Evolutionary conservation across 805 yeast genomes (phyloP), one percentile per base, ranked within the genome.

Genomic region (Monosporozyma siamensis): DNA sequence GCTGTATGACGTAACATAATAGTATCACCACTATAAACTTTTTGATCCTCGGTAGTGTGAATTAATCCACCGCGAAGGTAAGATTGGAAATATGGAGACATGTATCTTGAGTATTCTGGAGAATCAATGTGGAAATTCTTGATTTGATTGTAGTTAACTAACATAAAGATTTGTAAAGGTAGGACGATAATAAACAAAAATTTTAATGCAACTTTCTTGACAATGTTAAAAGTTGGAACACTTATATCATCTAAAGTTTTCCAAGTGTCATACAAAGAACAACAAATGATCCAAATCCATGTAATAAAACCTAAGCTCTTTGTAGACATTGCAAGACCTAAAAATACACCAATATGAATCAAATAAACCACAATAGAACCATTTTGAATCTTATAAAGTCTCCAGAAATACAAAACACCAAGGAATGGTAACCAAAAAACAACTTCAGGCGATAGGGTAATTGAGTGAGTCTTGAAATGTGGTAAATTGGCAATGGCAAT

Each of bases 241-340:
- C 65, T 60, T 25, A 82, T 58, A 59, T 90, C 96, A 11, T 92
- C 94, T 30, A 82, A 56, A 10, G 75, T 53, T 46, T 60, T 58
- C 95, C 95, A 88, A 36, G 81, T 59, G 46, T 78, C 77, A 7
- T 39, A 9, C 1, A 71, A 41, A 2, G 73, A 45, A 38, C 77
- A 53, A 0, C 65, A 4, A 2, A 78, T 72, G 10, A 83, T 63
- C 94, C 94, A 87, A 0, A 62, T 62, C 43, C 77, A 61, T 0
- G 90, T 81, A 53, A 77, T 75, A 18, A 79, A 40, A 0, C 95
- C 97, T 4, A 82, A 72, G 71, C 78, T 75, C 55, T 85, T 84
- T 3, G 82, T 72, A 6, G 88, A 72, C 1, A 78, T 59, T 1
- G 79, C 60, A 37, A 69, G 72, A 12, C 75, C 95, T 51, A 74